phyloP scores from a whole-genome alignment of 208 protist genomes.

The Leishmania aethiopica region DNA sequence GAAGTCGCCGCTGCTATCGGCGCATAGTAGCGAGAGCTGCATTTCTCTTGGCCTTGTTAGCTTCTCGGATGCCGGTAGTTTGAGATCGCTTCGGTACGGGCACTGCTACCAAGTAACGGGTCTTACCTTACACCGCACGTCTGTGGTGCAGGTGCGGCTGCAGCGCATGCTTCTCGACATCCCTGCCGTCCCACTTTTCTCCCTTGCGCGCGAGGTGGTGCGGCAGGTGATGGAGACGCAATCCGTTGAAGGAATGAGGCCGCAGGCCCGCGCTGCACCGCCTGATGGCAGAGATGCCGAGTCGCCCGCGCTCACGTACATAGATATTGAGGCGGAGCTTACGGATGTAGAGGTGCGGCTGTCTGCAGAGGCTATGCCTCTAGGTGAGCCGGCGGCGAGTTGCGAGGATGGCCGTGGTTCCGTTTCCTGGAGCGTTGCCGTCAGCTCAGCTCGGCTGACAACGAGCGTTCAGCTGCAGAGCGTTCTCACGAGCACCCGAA shows the following conservation, averaged over 20 bases:
- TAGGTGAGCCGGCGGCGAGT: not conserved
- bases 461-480: constrained; percentile 16
- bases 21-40: not conserved
- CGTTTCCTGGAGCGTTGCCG: constrained; percentile 10
- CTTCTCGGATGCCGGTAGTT: not conserved
- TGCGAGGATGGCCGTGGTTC: not conserved
- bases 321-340: constrained; percentile 18
- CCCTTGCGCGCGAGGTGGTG: constrained; percentile 12
- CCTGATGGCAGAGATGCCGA: not conserved
- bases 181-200: constrained; percentile 15
- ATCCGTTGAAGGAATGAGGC: not conserved
- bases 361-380: not conserved
- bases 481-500: constrained; percentile 12
- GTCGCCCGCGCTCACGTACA: constrained; percentile 17
- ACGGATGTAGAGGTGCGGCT: constrained; percentile 8
- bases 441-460: constrained; percentile 1
- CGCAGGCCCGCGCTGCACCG: not conserved
- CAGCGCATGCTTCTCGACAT: constrained; percentile 8
- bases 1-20: not conserved
- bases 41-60: constrained; percentile 11
- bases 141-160: constrained; percentile 10
- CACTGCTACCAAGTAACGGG: constrained; percentile 17
- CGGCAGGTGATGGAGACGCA: constrained; percentile 14
- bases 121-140: constrained; percentile 16
- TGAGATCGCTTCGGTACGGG: constrained; percentile 14